Evolutionary conservation across 164 flowering plant species (phyloP).

Genomic region (Vitis riparia): DNA sequence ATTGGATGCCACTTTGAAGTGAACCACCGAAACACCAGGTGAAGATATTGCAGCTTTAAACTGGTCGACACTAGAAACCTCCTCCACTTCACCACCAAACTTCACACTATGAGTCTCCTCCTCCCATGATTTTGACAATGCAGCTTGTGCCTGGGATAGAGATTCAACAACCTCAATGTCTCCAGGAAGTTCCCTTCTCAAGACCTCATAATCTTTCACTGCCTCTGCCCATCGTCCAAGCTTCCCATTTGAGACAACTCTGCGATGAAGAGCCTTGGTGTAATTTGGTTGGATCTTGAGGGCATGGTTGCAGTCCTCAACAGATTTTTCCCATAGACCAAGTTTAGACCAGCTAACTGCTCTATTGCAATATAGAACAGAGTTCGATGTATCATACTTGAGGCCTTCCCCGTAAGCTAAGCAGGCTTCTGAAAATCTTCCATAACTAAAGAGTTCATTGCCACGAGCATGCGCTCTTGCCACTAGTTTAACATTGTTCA

Average conservation of each 20-base stretch:
- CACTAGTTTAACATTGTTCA: conserved; percentile 39
- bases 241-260: conserved; percentile 80
- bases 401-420: conserved; percentile 57
- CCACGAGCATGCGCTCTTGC: conserved; percentile 46
- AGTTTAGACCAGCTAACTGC: conserved; percentile 90
- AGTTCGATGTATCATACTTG: conserved; percentile 32
- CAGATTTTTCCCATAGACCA: conserved; percentile 66
- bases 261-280: conserved; percentile 79
- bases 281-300: conserved; percentile 78
- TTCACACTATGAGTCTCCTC: conserved; percentile 59
- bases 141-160: conserved; percentile 74
- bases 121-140: conserved; percentile 65
- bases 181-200: conserved; percentile 69
- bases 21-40: conserved; percentile 71
- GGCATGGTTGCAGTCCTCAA: conserved; percentile 90
- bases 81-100: conserved; percentile 82
- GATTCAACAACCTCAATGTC: conserved; percentile 79
- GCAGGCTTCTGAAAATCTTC: conserved; percentile 48
- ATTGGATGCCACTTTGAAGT: conserved; percentile 53
- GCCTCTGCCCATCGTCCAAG: conserved; percentile 83
- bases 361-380: conserved; percentile 77
- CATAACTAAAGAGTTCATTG: conserved; percentile 43
- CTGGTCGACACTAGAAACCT: conserved; percentile 56
- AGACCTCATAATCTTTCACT: conserved; percentile 74
- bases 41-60: conserved; percentile 66